Percentiles rank a stretch among this genome's conserved stretches.
These are phyloP conservation scores for Boletellus ananas DNA, from an alignment of 768 basidiomycete genomes.

Conservation along the genomic window DNA sequence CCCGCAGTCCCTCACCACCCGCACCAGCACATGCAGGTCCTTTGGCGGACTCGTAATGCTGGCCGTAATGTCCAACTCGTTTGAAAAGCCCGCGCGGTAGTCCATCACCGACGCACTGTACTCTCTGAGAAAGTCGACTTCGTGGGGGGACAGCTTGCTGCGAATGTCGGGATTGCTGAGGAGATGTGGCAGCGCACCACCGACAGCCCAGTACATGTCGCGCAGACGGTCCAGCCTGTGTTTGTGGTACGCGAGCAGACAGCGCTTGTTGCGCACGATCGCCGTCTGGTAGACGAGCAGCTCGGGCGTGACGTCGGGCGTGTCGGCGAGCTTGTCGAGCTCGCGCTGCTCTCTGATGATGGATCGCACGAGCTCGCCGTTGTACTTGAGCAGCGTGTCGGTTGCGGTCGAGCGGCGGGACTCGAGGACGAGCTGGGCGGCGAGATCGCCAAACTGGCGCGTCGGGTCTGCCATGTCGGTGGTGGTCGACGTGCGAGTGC, in stretches of 20 bases:
- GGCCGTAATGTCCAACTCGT: conserved; percentile 84
- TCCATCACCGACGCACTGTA: conserved; percentile 81
- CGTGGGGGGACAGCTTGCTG: conserved; percentile 71
- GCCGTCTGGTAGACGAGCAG: conserved; percentile 85
- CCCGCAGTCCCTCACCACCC: conserved; percentile 86
- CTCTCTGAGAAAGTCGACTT: conserved; percentile 79
- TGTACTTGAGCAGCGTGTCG: conserved; percentile 87
- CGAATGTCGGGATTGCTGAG: conserved; percentile 66
- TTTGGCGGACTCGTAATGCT: conserved; percentile 81
- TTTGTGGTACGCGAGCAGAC: conserved; percentile 87
- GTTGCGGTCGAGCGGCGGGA: conserved; percentile 81
- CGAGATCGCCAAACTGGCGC: conserved; percentile 80
- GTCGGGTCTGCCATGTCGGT: conserved; percentile 38
- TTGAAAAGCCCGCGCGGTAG: conserved; percentile 79
- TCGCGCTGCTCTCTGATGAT: conserved; percentile 90
- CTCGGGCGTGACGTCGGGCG: conserved; percentile 48
- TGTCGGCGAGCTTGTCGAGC: conserved; percentile 58
- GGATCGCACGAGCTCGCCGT: conserved; percentile 79
- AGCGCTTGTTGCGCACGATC: conserved; percentile 92
- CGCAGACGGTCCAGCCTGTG: conserved; percentile 81
- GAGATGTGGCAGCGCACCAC: conserved; percentile 83
- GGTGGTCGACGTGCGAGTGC: conserved; percentile 1
- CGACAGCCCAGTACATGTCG: conserved; percentile 86
- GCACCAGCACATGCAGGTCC: conserved; percentile 84
- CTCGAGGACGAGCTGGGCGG: conserved; percentile 82